phyloP scores from a whole-genome alignment of 768 basidiomycete species.

The Boletus fagicola region DNA sequence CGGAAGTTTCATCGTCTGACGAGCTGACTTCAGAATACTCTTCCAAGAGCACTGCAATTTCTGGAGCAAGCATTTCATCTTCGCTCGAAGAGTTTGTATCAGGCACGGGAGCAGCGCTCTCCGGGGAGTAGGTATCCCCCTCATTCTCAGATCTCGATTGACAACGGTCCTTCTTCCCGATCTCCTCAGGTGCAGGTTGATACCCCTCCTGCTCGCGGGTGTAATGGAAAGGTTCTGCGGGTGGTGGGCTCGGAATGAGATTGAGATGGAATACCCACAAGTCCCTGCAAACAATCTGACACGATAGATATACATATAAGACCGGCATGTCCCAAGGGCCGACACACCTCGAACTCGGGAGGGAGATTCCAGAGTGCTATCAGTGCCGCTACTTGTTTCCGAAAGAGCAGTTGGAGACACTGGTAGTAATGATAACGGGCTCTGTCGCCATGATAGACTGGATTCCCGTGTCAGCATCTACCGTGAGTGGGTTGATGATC shows the following conservation, averaged over 20 bases:
- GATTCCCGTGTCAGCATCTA: background rate
- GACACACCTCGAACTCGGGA: slow-evolving; percentile 70
- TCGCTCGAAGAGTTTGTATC: slow-evolving; percentile 17
- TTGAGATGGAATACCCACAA: slow-evolving; percentile 77
- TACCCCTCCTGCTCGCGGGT: slow-evolving; percentile 37
- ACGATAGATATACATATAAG: slow-evolving; percentile 7
- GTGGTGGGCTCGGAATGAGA: slow-evolving; percentile 56
- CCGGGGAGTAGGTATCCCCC: slow-evolving; percentile 2
- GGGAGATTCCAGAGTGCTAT: slow-evolving; percentile 68
- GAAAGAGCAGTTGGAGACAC: slow-evolving; percentile 76
- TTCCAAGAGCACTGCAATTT: slow-evolving; percentile 39
- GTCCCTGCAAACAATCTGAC: slow-evolving; percentile 70
- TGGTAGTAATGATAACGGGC: slow-evolving; percentile 81
- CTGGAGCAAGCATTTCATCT: slow-evolving; percentile 33
- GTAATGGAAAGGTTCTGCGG: slow-evolving; percentile 57
- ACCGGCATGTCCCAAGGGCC: background rate
- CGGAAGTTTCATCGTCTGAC: slow-evolving; percentile 27
- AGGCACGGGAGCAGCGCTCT: slow-evolving; percentile 9
- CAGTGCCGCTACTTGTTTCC: slow-evolving; percentile 70
- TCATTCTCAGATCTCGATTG: slow-evolving; percentile 21
- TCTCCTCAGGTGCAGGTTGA: slow-evolving; percentile 11
- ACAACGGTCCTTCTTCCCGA: background rate
- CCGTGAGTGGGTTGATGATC: background rate
- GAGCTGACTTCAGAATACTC: slow-evolving; percentile 38
- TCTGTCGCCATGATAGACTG: slow-evolving; percentile 83